Evolutionary conservation across 2,329 filamentous ascomycete species (phyloP).

Genomic region (Neonectria hederae): DNA sequence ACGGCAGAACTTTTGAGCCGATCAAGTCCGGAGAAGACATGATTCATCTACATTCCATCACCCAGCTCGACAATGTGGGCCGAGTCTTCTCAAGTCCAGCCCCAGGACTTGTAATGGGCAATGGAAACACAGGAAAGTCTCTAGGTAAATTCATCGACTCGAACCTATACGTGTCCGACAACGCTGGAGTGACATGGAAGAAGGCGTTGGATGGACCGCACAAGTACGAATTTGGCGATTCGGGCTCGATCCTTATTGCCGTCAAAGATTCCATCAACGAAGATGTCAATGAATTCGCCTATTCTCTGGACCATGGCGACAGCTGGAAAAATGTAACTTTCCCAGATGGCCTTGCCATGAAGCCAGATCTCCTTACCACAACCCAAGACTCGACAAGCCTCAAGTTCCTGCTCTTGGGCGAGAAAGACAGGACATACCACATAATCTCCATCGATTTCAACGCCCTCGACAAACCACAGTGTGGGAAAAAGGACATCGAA

Average conservation of each 20-base stretch:
- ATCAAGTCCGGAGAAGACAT: slow-evolving; percentile 74
- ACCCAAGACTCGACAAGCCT: slow-evolving; percentile 92
- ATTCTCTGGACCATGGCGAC: slow-evolving; percentile 90
- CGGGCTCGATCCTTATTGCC: slow-evolving; percentile 88
- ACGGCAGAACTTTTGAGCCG: slow-evolving; percentile 84
- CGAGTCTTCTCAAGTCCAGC: slow-evolving; percentile 93
- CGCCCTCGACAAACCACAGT: slow-evolving; percentile 81
- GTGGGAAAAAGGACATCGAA: slow-evolving; percentile 81
- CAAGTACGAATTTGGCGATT: slow-evolving; percentile 96
- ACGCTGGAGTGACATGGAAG: slow-evolving; percentile 88
- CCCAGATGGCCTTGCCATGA: slow-evolving; percentile 71
- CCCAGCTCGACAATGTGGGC: slow-evolving; percentile 82
- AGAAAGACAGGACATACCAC: slow-evolving; percentile 64
- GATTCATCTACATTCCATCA: slow-evolving; percentile 93
- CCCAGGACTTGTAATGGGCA: slow-evolving; percentile 91
- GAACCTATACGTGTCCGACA: slow-evolving; percentile 87
- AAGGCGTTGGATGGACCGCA: slow-evolving; percentile 81
- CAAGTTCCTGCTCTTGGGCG: slow-evolving; percentile 84
- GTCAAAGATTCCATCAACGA: slow-evolving; percentile 76
- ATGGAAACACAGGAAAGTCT: slow-evolving; percentile 85
- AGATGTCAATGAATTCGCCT: slow-evolving; percentile 67
- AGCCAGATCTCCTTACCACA: slow-evolving; percentile 81
- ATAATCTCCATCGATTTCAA: slow-evolving; percentile 86
- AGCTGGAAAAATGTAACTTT: slow-evolving; percentile 80
- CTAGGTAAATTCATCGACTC: slow-evolving; percentile 78